Conservation (phyloP, 441 rosid species). For the Arabidopsis lyrata region DNA sequence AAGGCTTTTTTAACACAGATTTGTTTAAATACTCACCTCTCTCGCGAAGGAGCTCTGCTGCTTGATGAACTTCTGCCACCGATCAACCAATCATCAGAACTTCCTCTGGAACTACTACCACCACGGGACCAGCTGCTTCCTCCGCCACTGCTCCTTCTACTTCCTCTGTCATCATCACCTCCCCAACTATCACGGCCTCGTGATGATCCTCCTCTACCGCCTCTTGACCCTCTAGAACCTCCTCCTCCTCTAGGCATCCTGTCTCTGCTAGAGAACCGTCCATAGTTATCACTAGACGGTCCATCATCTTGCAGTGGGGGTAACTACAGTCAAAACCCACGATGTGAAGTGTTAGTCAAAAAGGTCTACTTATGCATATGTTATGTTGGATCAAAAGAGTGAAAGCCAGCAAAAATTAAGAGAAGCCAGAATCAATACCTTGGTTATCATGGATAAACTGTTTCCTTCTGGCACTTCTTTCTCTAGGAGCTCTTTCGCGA, state of each 20-base stretch:
- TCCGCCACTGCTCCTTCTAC: conserved; percentile 53
- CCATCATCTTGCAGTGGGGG: conserved; percentile 96
- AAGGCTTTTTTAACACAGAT: conserved; percentile 1
- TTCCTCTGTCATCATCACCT: conserved; percentile 65
- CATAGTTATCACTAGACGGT: conserved; percentile 83
- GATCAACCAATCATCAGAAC: conserved; percentile 79
- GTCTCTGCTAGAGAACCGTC: conserved; percentile 82
- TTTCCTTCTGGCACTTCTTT: conserved; percentile 84
- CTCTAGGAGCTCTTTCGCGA: conserved; percentile 78
- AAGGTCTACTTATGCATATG: neutral
- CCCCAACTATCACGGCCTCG: conserved; percentile 64
- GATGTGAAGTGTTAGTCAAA: conserved; percentile 12
- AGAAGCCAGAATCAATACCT: conserved; percentile 54
- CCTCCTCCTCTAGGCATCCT: conserved; percentile 62
- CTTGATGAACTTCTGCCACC: conserved; percentile 66
- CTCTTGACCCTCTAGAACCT: conserved; percentile 47
- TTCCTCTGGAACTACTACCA: conserved; percentile 57
- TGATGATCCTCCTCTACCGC: conserved; percentile 55
- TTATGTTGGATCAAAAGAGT: conserved; percentile 4
- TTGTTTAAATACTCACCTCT: conserved; percentile 54
- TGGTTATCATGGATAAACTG: conserved; percentile 71
- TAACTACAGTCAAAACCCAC: conserved; percentile 54
- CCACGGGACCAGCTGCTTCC: conserved; percentile 60
- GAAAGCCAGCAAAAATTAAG: neutral
- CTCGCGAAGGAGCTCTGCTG: conserved; percentile 59